Evolutionary conservation across 495 filamentous ascomycete species (phyloP).

Genomic region (Halenospora varia): DNA sequence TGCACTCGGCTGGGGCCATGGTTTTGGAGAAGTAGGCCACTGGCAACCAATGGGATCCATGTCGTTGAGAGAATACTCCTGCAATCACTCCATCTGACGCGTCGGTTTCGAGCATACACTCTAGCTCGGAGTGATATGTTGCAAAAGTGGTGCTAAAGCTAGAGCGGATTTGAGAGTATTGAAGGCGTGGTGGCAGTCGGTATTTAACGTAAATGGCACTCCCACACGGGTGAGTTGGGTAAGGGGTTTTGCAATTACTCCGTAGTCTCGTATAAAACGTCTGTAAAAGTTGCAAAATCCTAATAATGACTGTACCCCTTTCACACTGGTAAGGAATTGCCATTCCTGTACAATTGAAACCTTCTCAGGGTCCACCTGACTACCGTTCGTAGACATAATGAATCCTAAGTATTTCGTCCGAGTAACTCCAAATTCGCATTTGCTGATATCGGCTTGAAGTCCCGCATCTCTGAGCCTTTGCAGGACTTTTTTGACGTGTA

Average conservation of each 20-base stretch:
- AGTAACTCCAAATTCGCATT: constrained; percentile 23
- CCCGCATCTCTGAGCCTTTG: not conserved
- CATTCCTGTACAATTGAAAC: not conserved
- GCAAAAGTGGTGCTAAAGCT: not conserved
- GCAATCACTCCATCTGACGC: constrained; percentile 3
- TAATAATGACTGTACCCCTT: not conserved
- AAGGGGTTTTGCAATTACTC: not conserved
- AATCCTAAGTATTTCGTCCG: constrained; percentile 25
- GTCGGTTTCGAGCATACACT: constrained; percentile 7
- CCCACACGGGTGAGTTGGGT: not conserved
- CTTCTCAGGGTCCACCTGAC: not conserved
- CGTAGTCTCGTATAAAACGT: not conserved
- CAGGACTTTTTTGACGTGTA: constrained; percentile 14
- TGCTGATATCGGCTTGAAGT: not conserved
- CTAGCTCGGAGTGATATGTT: not conserved
- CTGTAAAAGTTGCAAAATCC: not conserved
- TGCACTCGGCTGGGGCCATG: constrained; percentile 1
- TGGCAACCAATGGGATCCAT: constrained; percentile 2
- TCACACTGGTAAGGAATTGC: not conserved
- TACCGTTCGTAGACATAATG: constrained; percentile 16
- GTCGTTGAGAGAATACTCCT: constrained; percentile 2
- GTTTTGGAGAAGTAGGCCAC: constrained; percentile 16
- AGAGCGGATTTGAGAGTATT: not conserved
- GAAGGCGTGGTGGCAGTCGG: not conserved
- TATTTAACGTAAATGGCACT: not conserved